Evolutionary conservation across 2,329 filamentous ascomycete genomes (phyloP).

Genomic region (Xylariaceae sp.): DNA sequence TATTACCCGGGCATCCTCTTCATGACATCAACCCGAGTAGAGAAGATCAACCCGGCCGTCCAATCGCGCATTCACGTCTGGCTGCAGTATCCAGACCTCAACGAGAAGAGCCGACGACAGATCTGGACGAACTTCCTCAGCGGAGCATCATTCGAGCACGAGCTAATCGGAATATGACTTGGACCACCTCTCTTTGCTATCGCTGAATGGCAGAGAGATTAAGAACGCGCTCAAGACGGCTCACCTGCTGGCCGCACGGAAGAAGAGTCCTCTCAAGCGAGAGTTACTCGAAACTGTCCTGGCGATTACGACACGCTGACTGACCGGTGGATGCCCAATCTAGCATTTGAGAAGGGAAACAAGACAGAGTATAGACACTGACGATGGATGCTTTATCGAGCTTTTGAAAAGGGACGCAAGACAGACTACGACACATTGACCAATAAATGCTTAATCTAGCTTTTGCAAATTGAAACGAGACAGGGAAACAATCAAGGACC

Average conservation of each 20-base stretch:
- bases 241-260: conserved; percentile 26
- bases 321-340: neutral
- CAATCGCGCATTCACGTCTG: conserved; percentile 23
- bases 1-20: conserved; percentile 24
- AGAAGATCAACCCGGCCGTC: conserved; percentile 22
- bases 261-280: conserved; percentile 3
- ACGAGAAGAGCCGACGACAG: conserved; percentile 9
- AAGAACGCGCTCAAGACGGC: conserved; percentile 27
- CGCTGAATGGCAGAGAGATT: conserved; percentile 28
- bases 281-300: conserved; percentile 7
- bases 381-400: neutral
- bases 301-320: conserved; percentile 3
- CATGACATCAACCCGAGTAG: conserved; percentile 22
- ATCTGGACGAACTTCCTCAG: conserved; percentile 25
- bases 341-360: neutral
- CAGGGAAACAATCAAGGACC: too few relatives aligned
- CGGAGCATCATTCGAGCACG: conserved; percentile 13
- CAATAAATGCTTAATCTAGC: neutral
- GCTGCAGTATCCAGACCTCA: conserved; percentile 19
- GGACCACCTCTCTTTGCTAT: conserved; percentile 17
- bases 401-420: neutral
- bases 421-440: conserved; percentile 2
- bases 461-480: neutral
- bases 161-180: conserved; percentile 22
- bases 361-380: neutral